These are phyloP conservation scores for Penicillium atrosanguineum DNA, from an alignment of 495 filamentous ascomycete species.

Conservation along the genomic window DNA sequence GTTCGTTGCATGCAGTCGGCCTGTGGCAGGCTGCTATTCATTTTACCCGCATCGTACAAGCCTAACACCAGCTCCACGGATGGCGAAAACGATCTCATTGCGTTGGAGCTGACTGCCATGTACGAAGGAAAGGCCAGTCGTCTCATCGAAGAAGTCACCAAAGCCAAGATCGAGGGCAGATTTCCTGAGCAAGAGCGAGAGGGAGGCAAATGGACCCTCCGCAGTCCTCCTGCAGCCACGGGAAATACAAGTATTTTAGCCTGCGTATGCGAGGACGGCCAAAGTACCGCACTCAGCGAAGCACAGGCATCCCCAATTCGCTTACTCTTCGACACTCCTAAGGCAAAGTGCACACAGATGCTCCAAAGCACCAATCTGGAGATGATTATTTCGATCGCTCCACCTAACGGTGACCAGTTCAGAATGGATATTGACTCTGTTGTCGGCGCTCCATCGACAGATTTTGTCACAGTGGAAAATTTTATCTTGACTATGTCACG, in stretches of 20 bases:
- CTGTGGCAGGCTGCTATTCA: slow-evolving; percentile 69
- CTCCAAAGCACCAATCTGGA: slow-evolving; percentile 33
- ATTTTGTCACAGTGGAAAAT: slow-evolving; percentile 65
- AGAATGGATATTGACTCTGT: slow-evolving; percentile 57
- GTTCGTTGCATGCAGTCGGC: slow-evolving; percentile 74
- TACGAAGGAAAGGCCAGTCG: slow-evolving; percentile 79
- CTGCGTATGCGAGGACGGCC: slow-evolving; percentile 72
- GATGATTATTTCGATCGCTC: slow-evolving; percentile 36
- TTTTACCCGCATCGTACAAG: slow-evolving; percentile 60
- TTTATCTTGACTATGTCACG: slow-evolving; percentile 68
- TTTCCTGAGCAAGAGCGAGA: slow-evolving; percentile 78
- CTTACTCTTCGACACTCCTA: slow-evolving; percentile 40
- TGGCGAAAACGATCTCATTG: slow-evolving; percentile 62
- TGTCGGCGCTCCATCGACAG: slow-evolving; percentile 60
- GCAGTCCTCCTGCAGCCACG: slow-evolving; percentile 57
- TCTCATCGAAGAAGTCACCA: slow-evolving; percentile 80
- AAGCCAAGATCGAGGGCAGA: slow-evolving; percentile 81
- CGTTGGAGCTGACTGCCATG: slow-evolving; percentile 50
- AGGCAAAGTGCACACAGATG: slow-evolving; percentile 27
- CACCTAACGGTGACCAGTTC: slow-evolving; percentile 45
- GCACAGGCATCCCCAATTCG: slow-evolving; percentile 31
- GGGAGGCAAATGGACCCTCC: slow-evolving; percentile 72
- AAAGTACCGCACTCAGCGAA: slow-evolving; percentile 24
- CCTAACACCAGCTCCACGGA: slow-evolving; percentile 37
- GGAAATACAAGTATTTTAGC: slow-evolving; percentile 66